Conservation (phyloP, 2,329 filamentous ascomycete genomes). For the Fonsecaea pugnacius region DNA sequence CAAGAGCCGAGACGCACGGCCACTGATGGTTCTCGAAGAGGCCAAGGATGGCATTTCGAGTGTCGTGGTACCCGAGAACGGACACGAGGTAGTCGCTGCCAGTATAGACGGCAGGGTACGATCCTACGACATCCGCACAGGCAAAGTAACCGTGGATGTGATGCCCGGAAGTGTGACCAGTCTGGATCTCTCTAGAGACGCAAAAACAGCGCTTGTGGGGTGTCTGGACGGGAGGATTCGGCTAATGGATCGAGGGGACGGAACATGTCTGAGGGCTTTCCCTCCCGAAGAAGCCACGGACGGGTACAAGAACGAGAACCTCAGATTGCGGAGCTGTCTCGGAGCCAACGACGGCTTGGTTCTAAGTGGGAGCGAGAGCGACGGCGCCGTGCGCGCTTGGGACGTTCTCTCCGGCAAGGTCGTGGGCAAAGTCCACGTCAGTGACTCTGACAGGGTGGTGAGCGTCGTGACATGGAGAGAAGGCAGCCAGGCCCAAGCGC, state of each 20-base stretch:
- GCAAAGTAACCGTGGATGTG: slow-evolving; percentile 71
- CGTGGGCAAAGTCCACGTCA: slow-evolving; percentile 33
- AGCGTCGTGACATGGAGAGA: slow-evolving; percentile 37
- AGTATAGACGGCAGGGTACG: slow-evolving; percentile 85
- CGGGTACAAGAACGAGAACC: slow-evolving; percentile 65
- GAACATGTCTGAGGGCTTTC: slow-evolving; percentile 74
- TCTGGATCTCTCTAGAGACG: slow-evolving; percentile 71
- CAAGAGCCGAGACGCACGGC: slow-evolving; percentile 59
- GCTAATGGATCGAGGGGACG: slow-evolving; percentile 77
- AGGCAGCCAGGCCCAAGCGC: slow-evolving; percentile 32
- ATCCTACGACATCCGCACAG: slow-evolving; percentile 80
- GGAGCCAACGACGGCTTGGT: slow-evolving; percentile 78
- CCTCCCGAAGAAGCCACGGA: slow-evolving; percentile 47
- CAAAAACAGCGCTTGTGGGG: slow-evolving; percentile 73
- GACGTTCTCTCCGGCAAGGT: slow-evolving; percentile 74
- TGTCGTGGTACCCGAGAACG: slow-evolving; percentile 25
- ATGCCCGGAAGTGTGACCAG: slow-evolving; percentile 73
- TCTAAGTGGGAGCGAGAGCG: slow-evolving; percentile 77
- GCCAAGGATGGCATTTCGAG: slow-evolving; percentile 66
- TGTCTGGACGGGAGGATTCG: slow-evolving; percentile 76
- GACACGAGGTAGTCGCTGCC: slow-evolving; percentile 64
- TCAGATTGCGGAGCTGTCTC: slow-evolving; percentile 76
- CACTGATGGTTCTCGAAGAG: slow-evolving; percentile 74
- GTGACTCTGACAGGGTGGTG: slow-evolving; percentile 31
- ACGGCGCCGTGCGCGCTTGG: slow-evolving; percentile 77